A percentile compares a stretch with the other conserved stretches of the same genome.
phyloP scores from a whole-genome alignment of 2,329 filamentous ascomycete species.

The Fusarium sp. region DNA sequence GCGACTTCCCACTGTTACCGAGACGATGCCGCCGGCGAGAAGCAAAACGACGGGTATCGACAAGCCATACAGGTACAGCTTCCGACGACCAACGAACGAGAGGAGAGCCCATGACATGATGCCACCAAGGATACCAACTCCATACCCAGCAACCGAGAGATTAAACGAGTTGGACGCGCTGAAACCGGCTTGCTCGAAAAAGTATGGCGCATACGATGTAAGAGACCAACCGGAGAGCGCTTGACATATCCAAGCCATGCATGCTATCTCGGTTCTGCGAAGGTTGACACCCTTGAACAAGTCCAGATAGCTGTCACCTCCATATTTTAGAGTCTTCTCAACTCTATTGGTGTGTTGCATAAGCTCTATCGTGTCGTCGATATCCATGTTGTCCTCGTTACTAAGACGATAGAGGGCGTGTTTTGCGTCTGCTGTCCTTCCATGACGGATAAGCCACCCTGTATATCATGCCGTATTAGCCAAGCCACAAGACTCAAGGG shows the following conservation, averaged over 20 bases:
- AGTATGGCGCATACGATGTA: conserved; percentile 48
- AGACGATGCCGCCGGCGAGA: conserved; percentile 53
- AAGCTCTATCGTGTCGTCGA: conserved; percentile 56
- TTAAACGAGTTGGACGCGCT: conserved; percentile 49
- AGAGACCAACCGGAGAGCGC: conserved; percentile 39
- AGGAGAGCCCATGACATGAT: conserved; percentile 54
- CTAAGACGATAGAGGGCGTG: conserved; percentile 45
- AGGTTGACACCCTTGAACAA: conserved; percentile 39
- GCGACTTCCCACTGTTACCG: conserved; percentile 44
- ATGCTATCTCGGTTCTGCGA: conserved; percentile 44
- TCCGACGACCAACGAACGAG: conserved; percentile 51
- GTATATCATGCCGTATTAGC: neutral
- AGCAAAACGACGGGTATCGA: conserved; percentile 45
- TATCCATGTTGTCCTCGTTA: conserved; percentile 44
- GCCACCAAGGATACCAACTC: conserved; percentile 53
- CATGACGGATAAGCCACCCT: conserved; percentile 53
- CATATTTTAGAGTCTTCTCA: conserved; percentile 52
- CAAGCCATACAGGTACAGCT: conserved; percentile 53
- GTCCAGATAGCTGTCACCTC: conserved; percentile 43
- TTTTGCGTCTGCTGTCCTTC: conserved; percentile 46
- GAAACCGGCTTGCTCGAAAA: conserved; percentile 56
- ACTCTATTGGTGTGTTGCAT: conserved; percentile 56
- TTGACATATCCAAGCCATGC: conserved; percentile 42
- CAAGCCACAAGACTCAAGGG: neutral
- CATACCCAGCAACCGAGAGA: conserved; percentile 52